These are phyloP conservation scores for Kwoniella shivajii DNA, from an alignment of 1,284 basidiomycete species.

Conservation along the genomic window DNA sequence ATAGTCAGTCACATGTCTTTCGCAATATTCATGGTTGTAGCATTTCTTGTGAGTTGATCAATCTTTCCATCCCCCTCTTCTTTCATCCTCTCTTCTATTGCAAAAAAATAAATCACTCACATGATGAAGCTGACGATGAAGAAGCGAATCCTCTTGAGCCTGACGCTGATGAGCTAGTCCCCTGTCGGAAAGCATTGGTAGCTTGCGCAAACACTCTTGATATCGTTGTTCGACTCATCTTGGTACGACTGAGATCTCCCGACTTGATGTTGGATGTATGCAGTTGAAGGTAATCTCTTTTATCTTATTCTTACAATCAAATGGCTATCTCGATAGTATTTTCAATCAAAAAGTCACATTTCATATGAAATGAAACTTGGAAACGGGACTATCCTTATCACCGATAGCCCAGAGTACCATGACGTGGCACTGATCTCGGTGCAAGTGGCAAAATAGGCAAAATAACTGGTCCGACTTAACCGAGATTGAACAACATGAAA, in stretches of 20 bases:
- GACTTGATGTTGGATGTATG: background rate
- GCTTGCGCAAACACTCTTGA: conserved; percentile 8
- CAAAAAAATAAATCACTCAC: conserved; percentile 10
- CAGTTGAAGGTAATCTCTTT: background rate
- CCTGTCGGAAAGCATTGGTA: conserved; percentile 1
- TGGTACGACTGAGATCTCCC: background rate
- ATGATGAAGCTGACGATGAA: conserved; percentile 13
- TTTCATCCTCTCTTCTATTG: too few relatives aligned
- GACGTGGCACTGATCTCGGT: too few relatives aligned
- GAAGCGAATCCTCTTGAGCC: conserved; percentile 14
- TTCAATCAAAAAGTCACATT: too few relatives aligned
- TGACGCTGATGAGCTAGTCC: conserved; percentile 2
- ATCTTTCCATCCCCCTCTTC: background rate
- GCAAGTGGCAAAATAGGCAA: too few relatives aligned
- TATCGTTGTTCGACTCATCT: conserved; percentile 3
- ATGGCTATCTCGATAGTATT: too few relatives aligned
- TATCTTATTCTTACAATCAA: too few relatives aligned
- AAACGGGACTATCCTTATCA: too few relatives aligned
- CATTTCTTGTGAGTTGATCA: background rate
- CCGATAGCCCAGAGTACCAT: too few relatives aligned
- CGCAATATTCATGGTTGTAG: background rate
- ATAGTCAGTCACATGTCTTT: background rate
- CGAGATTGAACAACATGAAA: too few relatives aligned
- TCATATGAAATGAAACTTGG: too few relatives aligned
- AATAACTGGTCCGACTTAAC: too few relatives aligned